Evolutionary conservation across 306 rosid genomes (phyloP).

Genomic region (barrel medic (Medicago truncatula)): MtrunA17r5.0-ANR NC_053042.1:39215001-39215500

Average conservation of each 20-base stretch:
- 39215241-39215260: constrained; percentile 25
- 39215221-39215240: constrained; percentile 7
- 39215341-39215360: constrained; percentile 42
- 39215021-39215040: background rate
- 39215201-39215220: constrained; percentile 1
- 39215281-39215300: constrained; percentile 51
- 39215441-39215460: constrained; percentile 15
- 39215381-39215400: constrained; percentile 54
- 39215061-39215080: background rate
- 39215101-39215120: background rate
- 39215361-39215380: constrained; percentile 44
- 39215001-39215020: constrained; percentile 44
- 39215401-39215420: constrained; percentile 58
- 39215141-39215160: constrained; percentile 39
- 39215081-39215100: background rate
- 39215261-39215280: constrained; percentile 57
- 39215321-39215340: constrained; percentile 54
- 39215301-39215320: constrained; percentile 52
- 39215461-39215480: background rate
- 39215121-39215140: background rate
- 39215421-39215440: constrained; percentile 86
- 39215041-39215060: background rate
- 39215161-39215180: constrained; percentile 14
- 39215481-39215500: constrained; percentile 36
- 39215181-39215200: background rate